These are phyloP conservation scores for Trapa incisa DNA, from an alignment of 345 rosid species.

Conservation along the genomic window DNA sequence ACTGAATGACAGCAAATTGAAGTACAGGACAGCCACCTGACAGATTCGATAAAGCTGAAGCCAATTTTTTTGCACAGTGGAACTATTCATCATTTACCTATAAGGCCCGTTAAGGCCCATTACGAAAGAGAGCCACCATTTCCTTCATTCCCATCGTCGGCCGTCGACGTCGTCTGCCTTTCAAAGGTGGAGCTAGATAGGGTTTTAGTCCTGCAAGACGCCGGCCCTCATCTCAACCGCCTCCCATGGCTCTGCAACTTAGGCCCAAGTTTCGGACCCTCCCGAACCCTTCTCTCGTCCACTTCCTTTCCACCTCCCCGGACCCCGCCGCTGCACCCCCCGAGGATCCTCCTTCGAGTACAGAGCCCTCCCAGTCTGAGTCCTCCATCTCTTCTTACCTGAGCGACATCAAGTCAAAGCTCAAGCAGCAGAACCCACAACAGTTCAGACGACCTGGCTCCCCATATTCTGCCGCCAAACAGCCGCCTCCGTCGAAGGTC, in stretches of 20 bases:
- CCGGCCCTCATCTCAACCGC: not conserved
- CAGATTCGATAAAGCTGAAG: no score
- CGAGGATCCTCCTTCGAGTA: not conserved
- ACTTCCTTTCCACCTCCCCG: slow-evolving; percentile 9
- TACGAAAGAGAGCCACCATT: no score
- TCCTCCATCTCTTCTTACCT: slow-evolving; percentile 27
- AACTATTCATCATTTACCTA: no score
- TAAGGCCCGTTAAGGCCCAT: no score
- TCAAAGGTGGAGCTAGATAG: not conserved
- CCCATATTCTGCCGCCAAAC: not conserved
- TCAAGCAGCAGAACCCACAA: slow-evolving; percentile 15
- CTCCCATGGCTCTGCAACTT: slow-evolving; percentile 15
- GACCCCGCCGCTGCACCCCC: slow-evolving; percentile 1
- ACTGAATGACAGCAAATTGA: no score
- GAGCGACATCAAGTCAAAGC: slow-evolving; percentile 39
- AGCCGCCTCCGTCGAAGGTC: slow-evolving; percentile 2
- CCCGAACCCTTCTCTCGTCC: slow-evolving; percentile 7
- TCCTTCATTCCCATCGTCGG: not conserved
- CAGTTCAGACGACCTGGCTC: not conserved
- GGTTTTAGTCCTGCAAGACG: slow-evolving; percentile 6
- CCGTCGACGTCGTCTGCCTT: not conserved
- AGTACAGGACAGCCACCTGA: no score
- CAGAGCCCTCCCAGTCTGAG: slow-evolving; percentile 3
- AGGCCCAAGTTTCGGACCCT: slow-evolving; percentile 2
- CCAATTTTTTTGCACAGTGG: no score